Base-by-base conservation (phyloP, 371 early-diverging fungal species). In the Zopfochytrium polystomum region DNA sequence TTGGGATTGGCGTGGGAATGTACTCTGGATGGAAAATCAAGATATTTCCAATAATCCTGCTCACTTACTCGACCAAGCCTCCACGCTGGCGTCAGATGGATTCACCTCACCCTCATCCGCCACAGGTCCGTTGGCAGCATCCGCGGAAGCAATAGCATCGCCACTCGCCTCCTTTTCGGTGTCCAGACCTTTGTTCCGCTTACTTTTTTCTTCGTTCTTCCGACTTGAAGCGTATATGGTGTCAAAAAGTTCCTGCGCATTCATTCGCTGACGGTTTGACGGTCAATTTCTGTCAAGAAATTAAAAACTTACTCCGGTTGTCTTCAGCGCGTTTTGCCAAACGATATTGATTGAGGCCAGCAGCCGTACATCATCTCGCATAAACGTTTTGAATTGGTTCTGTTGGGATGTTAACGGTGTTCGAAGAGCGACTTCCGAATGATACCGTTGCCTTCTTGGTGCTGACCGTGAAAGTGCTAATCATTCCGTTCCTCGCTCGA, bases 401-500 rank as follows among this genome's bases (percentile, higher is more conserved):
- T 64, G 42, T 22, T 23, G 27, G 32, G 25, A 6, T 1, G 49
- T 48, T 29, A 30, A 35, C n/a, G 27, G 3, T 61, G 52, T 27
- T 38, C 5, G 57, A 61, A 38, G 50, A 34, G 44, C 48, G 65
- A 2, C 44, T 47, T 31, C 26, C 25, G 35, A 31, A 30, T 3
- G 6, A n/a, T 31, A 61, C 62, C 23, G 55, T 53, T 1, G 46
- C 47, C 25, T 61, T 54, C 7, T 47, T 54, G 7, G 62, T 61
- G 45, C 54, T 48, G 22, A 61, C 54, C 32, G 52, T 61, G 32
- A 53, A 52, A 32, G 52, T 52, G 26, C 47, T 54, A 31, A 52
- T 34, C 9, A 61, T 26, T 15, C 93, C 2, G 87, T 90, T 76
- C 35, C 81, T 76, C 22, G 46, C 7, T 62, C 90, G 88, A 42